Evolutionary conservation across 768 basidiomycete genomes (phyloP), one percentile per base, ranked within the genome.

Genomic region (Rhodotorula kratochvilovae): DNA sequence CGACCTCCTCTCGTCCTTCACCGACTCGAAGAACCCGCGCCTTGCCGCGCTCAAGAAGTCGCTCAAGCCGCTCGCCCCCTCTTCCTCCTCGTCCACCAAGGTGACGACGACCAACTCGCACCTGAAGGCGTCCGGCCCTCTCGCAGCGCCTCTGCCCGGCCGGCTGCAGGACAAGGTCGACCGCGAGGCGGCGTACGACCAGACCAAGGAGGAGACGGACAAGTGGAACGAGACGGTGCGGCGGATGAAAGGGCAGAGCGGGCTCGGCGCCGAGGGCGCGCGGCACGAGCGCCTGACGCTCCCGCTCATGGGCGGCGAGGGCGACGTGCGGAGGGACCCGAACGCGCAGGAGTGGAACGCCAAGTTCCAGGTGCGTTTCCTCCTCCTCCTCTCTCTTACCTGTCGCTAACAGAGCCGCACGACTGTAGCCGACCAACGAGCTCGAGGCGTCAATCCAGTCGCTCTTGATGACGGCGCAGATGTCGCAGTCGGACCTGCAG

Each of bases 151-250:
- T 0, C 82, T 99, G 0, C 92, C 92, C 16, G 87, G 88, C 31
- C 86, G 92, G 43, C 86, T 88, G 0, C 91, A 96, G 79, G 93
- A 96, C 71, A 88, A 90, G 55, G 82, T 97, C 1, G 92, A 96
- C 75, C 88, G 95, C 60, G 88, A 92, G 78, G 95, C 93, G 15
- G 95, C 95, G 0, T 96, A 95, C 79, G 92, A 93, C 77, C 86
- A 90, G 80, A 97, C 94, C 8, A 92, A 91, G 79, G 85, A 86
- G 72, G 94, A 97, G 80, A 89, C 95, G 4, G 87, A 90, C 73
- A 96, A 95, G 82, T 98, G 95, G 96, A 86, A 86, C 36, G 87
- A 86, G 11, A 90, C 91, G 6, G 95, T 97, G 89, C 90, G 90
- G 80, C 85, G 86, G 31, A 92, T 99, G 74, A 88, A 89, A 74